These are phyloP conservation scores for Rhinocladiella similis DNA, from an alignment of 2,329 filamentous ascomycete genomes.

Conservation along the genomic window DNA sequence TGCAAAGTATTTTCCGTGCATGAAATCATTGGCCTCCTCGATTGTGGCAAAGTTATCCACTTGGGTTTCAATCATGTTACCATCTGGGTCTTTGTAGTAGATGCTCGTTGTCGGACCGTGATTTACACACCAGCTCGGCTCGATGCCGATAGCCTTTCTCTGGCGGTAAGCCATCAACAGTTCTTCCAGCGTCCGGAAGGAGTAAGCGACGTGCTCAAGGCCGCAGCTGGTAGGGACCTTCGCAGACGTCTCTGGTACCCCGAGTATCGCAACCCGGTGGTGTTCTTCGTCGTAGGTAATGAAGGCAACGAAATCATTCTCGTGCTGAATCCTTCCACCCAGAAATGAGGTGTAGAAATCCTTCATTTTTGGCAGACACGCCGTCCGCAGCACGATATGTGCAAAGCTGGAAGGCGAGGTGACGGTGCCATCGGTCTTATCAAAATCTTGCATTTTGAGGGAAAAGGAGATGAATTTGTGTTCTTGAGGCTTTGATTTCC, in stretches of 20 bases:
- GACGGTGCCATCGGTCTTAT: not conserved
- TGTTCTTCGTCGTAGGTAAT: too few species aligned
- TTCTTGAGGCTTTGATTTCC: too few species aligned
- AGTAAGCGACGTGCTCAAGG: not conserved
- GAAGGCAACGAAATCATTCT: not conserved
- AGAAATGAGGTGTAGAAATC: not conserved
- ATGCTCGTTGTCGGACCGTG: conserved; percentile 49
- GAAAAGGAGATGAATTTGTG: too few species aligned
- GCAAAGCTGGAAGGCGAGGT: not conserved
- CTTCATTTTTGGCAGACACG: not conserved
- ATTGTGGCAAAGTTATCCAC: conserved; percentile 33
- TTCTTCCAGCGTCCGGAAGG: not conserved
- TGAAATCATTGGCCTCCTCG: not conserved
- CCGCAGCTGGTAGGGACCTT: conserved; percentile 24
- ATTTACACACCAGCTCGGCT: conserved; percentile 42
- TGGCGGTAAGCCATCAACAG: not conserved
- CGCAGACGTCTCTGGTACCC: too few species aligned
- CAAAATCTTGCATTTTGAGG: too few species aligned
- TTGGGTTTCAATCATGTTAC: not conserved
- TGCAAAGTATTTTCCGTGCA: not conserved
- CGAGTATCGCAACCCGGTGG: conserved; percentile 46
- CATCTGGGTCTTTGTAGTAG: conserved; percentile 32
- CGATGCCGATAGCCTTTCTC: not conserved
- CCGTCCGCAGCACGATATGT: not conserved
- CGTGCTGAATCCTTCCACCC: not conserved